A percentile compares a stretch with the other conserved stretches of the same genome.
phyloP scores from a whole-genome alignment of 176 grass and related monocot genomes.

The Oryza glumipatula region DNA sequence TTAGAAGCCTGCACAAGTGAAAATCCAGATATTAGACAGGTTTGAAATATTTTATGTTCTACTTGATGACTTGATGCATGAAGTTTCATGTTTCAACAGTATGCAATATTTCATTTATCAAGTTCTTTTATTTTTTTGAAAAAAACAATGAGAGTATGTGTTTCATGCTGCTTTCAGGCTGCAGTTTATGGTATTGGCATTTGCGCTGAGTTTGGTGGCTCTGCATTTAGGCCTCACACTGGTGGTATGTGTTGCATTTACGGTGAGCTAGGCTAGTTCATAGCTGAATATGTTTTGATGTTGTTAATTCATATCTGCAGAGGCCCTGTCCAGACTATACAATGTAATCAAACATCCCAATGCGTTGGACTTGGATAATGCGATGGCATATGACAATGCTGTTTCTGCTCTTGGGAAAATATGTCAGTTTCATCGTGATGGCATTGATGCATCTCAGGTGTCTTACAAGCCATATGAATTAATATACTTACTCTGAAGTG shows the following conservation, averaged over 20 bases:
- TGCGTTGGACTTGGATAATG: conserved; percentile 71
- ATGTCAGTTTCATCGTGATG: conserved; percentile 73
- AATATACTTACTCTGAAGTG: conserved; percentile 24
- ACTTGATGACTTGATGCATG: background rate
- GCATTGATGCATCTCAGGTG: conserved; percentile 79
- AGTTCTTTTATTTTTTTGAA: background rate
- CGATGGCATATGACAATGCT: conserved; percentile 87
- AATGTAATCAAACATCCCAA: conserved; percentile 72
- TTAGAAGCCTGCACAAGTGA: conserved; percentile 79
- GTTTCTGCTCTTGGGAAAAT: conserved; percentile 90
- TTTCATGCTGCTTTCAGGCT: conserved; percentile 52
- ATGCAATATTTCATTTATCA: conserved; percentile 4
- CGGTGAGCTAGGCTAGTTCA: conserved; percentile 15
- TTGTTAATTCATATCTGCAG: conserved; percentile 45
- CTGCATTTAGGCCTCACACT: conserved; percentile 61
- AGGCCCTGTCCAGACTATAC: conserved; percentile 69
- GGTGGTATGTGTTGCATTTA: conserved; percentile 50
- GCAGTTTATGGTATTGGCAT: conserved; percentile 85
- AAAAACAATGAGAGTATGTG: background rate
- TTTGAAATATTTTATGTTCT: conserved; percentile 42
- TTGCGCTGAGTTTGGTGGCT: conserved; percentile 76
- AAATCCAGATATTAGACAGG: conserved; percentile 83
- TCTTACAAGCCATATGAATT: conserved; percentile 18
- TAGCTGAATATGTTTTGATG: conserved; percentile 12
- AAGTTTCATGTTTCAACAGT: background rate